A percentile compares a stretch with the other conserved stretches of the same genome.
Evolutionary conservation across 2,329 filamentous ascomycete genomes (phyloP).

Genomic region (Alternaria sp.): DNA sequence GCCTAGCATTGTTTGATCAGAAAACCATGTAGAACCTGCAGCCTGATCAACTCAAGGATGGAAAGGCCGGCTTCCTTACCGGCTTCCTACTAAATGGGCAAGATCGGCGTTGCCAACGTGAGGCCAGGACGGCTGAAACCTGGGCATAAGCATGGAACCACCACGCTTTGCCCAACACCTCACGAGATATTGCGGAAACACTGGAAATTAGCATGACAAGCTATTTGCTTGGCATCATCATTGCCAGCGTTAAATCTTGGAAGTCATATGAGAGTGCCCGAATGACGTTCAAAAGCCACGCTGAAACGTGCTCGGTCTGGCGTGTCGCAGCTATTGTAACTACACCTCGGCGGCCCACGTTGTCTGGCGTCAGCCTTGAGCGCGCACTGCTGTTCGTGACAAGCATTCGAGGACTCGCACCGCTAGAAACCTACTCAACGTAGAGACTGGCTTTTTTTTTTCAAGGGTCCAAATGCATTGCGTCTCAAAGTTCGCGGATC

Average conservation of each 20-base stretch:
- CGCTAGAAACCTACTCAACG: neutral
- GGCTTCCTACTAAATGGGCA: neutral
- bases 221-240: neutral
- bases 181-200: neutral
- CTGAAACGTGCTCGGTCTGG: conserved; percentile 2
- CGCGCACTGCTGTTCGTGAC: neutral
- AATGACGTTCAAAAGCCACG: conserved; percentile 5
- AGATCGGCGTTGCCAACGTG: conserved; percentile 1
- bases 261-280: neutral
- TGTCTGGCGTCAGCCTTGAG: neutral
- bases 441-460: neutral
- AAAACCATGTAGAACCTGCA: conserved; percentile 17
- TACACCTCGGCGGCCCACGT: neutral
- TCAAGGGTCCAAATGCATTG: neutral
- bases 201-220: neutral
- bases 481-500: neutral
- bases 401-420: neutral
- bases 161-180: conserved; percentile 2
- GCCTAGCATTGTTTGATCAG: conserved; percentile 9
- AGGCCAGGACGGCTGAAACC: conserved; percentile 2
- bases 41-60: conserved; percentile 16
- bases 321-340: neutral
- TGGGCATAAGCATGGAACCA: conserved; percentile 2
- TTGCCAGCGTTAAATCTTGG: neutral
- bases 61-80: neutral